These are phyloP conservation scores for Stagonosporopsis rhizophila DNA, from an alignment of 2,329 filamentous ascomycete species.

Conservation along the genomic window DNA sequence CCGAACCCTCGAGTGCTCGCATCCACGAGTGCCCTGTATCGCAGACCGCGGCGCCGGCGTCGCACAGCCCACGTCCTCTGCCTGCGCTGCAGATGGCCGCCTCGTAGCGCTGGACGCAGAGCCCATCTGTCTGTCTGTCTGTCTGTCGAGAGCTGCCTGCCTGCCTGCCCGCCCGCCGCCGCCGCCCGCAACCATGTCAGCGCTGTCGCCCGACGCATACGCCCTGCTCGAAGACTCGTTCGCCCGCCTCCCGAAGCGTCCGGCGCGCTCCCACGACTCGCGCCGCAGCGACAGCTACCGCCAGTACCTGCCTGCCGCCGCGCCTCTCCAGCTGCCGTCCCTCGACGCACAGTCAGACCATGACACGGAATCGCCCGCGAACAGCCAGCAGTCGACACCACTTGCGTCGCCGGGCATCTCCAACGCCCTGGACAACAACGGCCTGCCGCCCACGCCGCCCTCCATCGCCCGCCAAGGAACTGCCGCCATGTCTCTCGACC, in stretches of 20 bases:
- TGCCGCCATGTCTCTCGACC: constrained; percentile 30
- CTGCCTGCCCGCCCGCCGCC: background rate
- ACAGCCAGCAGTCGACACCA: constrained; percentile 36
- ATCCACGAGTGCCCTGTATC: constrained; percentile 12
- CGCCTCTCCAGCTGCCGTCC: constrained; percentile 28
- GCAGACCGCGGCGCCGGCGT: constrained; percentile 18
- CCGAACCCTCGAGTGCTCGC: constrained; percentile 5
- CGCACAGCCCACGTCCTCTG: constrained; percentile 26
- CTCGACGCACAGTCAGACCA: constrained; percentile 31
- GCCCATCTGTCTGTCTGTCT: constrained; percentile 9
- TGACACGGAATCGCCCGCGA: constrained; percentile 36
- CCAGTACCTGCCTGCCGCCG: constrained; percentile 30
- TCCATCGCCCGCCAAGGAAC: constrained; percentile 46
- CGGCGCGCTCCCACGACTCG: constrained; percentile 36
- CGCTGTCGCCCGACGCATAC: constrained; percentile 34
- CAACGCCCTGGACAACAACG: constrained; percentile 43
- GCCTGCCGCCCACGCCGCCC: constrained; percentile 56
- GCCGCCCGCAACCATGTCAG: constrained; percentile 29
- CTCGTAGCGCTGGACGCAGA: constrained; percentile 17
- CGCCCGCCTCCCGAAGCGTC: constrained; percentile 34
- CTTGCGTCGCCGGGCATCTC: constrained; percentile 38
- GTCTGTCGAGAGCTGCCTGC: background rate
- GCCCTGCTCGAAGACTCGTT: constrained; percentile 44
- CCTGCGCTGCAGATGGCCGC: constrained; percentile 27
- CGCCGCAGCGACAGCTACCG: constrained; percentile 37